These are phyloP conservation scores for Vigna unguiculata DNA, from an alignment of 306 rosid genomes.

Conservation along the genomic window DNA sequence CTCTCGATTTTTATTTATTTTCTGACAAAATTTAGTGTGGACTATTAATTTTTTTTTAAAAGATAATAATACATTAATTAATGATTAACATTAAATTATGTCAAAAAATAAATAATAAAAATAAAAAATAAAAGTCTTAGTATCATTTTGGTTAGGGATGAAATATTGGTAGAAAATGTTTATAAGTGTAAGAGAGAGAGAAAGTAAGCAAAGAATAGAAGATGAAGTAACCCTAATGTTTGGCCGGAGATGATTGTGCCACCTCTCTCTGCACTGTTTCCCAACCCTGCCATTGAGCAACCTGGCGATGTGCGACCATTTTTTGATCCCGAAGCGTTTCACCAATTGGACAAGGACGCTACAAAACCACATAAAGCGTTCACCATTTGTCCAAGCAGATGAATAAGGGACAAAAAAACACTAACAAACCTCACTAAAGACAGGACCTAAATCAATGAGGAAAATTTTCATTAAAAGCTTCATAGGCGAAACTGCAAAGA, in stretches of 20 bases:
- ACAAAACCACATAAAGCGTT: slow-evolving; percentile 33
- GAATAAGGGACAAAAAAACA: neutral
- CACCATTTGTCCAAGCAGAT: neutral
- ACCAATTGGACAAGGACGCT: slow-evolving; percentile 63
- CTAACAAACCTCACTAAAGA: neutral
- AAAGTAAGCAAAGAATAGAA: neutral
- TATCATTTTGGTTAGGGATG: no score
- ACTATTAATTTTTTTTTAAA: no score
- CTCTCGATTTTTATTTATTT: no score
- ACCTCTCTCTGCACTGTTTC: slow-evolving; percentile 91
- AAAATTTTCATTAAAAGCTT: neutral
- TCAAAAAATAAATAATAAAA: no score
- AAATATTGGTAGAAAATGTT: neutral
- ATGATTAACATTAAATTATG: no score
- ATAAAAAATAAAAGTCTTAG: no score
- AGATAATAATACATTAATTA: no score
- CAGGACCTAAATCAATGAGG: neutral
- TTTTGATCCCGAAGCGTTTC: slow-evolving; percentile 53
- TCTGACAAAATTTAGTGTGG: no score
- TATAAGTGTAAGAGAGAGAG: neutral
- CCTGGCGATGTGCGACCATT: slow-evolving; percentile 73
- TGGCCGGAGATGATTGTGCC: slow-evolving; percentile 85
- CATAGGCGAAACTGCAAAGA: neutral
- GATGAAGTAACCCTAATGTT: slow-evolving; percentile 63
- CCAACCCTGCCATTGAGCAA: slow-evolving; percentile 66